A percentile compares a stretch with the other conserved stretches of the same genome.
These are phyloP conservation scores for Simplicillium aogashimaense DNA, from an alignment of 2,329 filamentous ascomycete species.

Conservation along the genomic window DNA sequence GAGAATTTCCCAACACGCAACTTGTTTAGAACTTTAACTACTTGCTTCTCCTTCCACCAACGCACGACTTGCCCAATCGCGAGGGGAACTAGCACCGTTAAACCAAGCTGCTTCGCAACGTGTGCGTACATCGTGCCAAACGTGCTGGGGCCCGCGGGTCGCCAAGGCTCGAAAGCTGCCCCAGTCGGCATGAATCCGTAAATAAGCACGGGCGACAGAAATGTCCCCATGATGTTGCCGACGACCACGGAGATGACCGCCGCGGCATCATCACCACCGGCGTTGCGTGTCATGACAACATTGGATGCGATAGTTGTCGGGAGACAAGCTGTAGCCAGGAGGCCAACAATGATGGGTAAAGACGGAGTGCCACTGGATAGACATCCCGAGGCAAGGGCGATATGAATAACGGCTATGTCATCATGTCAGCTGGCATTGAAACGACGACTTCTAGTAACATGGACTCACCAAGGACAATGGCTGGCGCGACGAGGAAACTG, in stretches of 20 bases:
- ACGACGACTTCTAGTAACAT: neutral
- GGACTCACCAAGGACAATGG: constrained; percentile 45
- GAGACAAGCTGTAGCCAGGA: constrained; percentile 57
- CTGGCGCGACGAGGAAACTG: constrained; percentile 57
- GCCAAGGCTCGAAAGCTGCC: constrained; percentile 45
- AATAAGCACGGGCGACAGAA: constrained; percentile 55
- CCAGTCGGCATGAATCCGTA: constrained; percentile 47
- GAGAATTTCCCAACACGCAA: constrained; percentile 42
- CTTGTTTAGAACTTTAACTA: constrained; percentile 40
- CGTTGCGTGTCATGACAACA: constrained; percentile 61
- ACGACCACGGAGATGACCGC: constrained; percentile 60
- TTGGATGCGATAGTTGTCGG: constrained; percentile 67
- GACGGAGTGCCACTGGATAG: constrained; percentile 48
- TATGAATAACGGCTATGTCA: constrained; percentile 30
- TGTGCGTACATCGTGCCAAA: constrained; percentile 53
- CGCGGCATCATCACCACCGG: constrained; percentile 57
- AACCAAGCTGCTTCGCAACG: constrained; percentile 58
- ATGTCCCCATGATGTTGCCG: constrained; percentile 59
- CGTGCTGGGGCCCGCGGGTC: constrained; percentile 39
- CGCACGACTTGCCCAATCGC: constrained; percentile 51
- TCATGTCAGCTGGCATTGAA: neutral
- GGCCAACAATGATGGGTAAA: constrained; percentile 54
- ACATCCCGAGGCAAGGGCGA: constrained; percentile 34
- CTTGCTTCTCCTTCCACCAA: constrained; percentile 36
- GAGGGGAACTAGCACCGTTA: constrained; percentile 58